Evolutionary conservation across 2,329 filamentous ascomycete genomes (phyloP).

Genomic region (Ophidiomyces ophidiicola): DNA sequence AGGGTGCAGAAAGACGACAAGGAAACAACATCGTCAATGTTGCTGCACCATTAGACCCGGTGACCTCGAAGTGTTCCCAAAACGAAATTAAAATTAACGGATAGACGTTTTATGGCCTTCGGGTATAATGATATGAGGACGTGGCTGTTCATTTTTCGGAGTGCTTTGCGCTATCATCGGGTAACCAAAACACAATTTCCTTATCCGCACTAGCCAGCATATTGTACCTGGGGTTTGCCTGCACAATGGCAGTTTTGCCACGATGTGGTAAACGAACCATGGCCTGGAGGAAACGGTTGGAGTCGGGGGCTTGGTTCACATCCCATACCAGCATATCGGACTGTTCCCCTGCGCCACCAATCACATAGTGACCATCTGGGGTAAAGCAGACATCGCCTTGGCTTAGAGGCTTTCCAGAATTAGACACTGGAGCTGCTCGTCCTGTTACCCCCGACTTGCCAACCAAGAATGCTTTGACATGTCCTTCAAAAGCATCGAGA

Average conservation of each 20-base stretch:
- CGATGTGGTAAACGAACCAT: conserved; percentile 30
- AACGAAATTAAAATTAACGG: too few species aligned
- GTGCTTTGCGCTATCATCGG: conserved; percentile 43
- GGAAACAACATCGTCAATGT: too few species aligned
- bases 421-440: conserved; percentile 39
- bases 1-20: too few species aligned
- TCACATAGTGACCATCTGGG: conserved; percentile 75
- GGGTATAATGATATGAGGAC: neutral
- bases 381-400: conserved; percentile 77
- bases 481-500: conserved; percentile 82
- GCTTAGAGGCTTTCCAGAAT: conserved; percentile 41
- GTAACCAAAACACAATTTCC: conserved; percentile 68
- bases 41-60: too few species aligned
- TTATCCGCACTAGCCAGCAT: conserved; percentile 82
- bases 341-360: conserved; percentile 60
- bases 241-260: conserved; percentile 40
- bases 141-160: conserved; percentile 23
- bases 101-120: too few species aligned
- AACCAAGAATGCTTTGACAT: conserved; percentile 58
- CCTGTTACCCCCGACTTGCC: conserved; percentile 38
- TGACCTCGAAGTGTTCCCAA: too few species aligned
- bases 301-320: conserved; percentile 44
- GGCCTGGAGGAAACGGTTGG: conserved; percentile 42
- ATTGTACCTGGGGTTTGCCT: conserved; percentile 70
- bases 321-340: conserved; percentile 81